Conservation (phyloP, 371 early-diverging fungal species). For the Chytridium lagenaria region DNA sequence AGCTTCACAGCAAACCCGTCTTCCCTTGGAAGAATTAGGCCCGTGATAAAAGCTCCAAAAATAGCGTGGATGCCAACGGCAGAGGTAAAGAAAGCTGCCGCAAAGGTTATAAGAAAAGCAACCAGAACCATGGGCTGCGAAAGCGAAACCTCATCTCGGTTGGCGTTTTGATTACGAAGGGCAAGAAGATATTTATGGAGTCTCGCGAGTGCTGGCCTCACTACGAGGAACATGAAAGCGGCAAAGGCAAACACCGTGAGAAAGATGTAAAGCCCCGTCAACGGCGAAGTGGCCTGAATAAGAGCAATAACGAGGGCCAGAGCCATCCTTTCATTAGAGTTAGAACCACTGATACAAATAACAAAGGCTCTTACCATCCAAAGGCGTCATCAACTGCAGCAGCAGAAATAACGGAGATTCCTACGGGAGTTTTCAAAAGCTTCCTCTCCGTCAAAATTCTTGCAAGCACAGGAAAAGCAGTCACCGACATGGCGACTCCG, state of each 20-base stretch:
- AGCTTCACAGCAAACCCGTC: slow-evolving; percentile 80
- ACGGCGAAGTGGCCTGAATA: slow-evolving; percentile 9
- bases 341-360: background rate
- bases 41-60: slow-evolving; percentile 83
- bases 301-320: slow-evolving; percentile 33
- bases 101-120: slow-evolving; percentile 27
- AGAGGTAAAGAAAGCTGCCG: slow-evolving; percentile 77
- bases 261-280: slow-evolving; percentile 31
- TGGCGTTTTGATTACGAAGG: slow-evolving; percentile 11
- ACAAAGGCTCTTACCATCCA: slow-evolving; percentile 64
- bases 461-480: slow-evolving; percentile 88
- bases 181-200: slow-evolving; percentile 12
- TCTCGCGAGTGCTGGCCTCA: slow-evolving; percentile 19
- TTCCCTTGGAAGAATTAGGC: slow-evolving; percentile 82
- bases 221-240: slow-evolving; percentile 26
- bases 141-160: slow-evolving; percentile 14
- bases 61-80: slow-evolving; percentile 85
- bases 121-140: slow-evolving; percentile 60
- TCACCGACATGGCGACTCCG: slow-evolving; percentile 86
- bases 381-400: slow-evolving; percentile 69
- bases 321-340: slow-evolving; percentile 80
- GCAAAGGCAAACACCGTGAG: slow-evolving; percentile 28
- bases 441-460: slow-evolving; percentile 85
- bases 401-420: slow-evolving; percentile 78
- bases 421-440: slow-evolving; percentile 77